Evolutionary conservation across 805 yeast species (phyloP), one percentile per base, ranked within the genome.

Genomic region (Lachancea lanzarotensis): DNA sequence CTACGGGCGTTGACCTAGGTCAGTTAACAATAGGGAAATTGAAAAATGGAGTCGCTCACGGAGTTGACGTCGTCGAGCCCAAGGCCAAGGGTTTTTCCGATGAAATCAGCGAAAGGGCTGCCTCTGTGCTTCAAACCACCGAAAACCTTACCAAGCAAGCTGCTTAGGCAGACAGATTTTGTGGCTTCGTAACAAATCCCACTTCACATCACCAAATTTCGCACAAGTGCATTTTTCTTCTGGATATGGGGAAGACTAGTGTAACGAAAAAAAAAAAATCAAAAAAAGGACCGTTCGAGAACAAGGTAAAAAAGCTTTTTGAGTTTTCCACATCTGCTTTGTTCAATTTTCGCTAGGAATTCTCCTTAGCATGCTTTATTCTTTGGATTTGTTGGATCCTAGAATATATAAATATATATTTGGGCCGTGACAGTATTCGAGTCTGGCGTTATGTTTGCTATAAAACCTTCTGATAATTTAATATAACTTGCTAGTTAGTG

Each of bases 1-100:
- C 59, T 22, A 63, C 67, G 2, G 65, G 67, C 19, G 47, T 55
- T 20, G 65, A 63, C 19, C 42, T 63, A 17, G 64, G 63, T 45
- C 51, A 51, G 19, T 27, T 51, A 38, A 62, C 66, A 8, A 36
- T 62, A 1, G 60, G 56, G 32, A 61, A 57, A 43, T 39, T 62
- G 17, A 60, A 56, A 43, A 36, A 13, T 31, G 48, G 48, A 5
- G 35, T 37, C 27, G 43, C 48, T n/a, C 15, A 41, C 16, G 39
- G 47, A 7, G 46, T 32, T 3, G 43, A 50, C 45, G 40, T 38
- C 18, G 46, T 42, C 12, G 45, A 42, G 38, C 43, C 44, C 11
- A 35, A 22, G 25, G 50, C 49, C 13, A 42, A 32, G 31, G 44
- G 29, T 16, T 19, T 36, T 20, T 40, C 44, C 17, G 45, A 45